phyloP scores from a whole-genome alignment of 805 yeast species.

The Saccharomyces eubayanus region DNA sequence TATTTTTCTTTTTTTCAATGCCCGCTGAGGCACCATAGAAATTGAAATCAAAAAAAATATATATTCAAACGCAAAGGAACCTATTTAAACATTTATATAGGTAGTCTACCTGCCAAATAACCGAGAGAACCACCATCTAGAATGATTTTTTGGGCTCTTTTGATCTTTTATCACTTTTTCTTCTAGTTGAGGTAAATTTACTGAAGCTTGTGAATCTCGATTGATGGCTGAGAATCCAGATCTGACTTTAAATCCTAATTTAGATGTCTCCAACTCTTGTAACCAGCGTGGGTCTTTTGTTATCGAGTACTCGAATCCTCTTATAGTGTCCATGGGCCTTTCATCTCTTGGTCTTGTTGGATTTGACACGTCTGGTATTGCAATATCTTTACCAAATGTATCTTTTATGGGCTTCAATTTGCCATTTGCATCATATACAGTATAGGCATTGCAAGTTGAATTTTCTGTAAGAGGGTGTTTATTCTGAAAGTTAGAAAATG shows the following conservation, averaged over 20 bases:
- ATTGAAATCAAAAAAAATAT: not conserved
- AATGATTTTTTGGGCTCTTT: not conserved
- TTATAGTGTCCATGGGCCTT: conserved; percentile 92
- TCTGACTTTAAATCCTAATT: conserved; percentile 81
- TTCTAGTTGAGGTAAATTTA: not conserved
- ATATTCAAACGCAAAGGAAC: not conserved
- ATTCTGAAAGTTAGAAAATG: conserved; percentile 9
- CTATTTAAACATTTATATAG: not conserved
- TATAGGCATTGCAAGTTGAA: not conserved
- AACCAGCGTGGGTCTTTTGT: conserved; percentile 66
- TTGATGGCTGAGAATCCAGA: conserved; percentile 46
- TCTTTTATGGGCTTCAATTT: conserved; percentile 35
- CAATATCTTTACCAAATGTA: conserved; percentile 76
- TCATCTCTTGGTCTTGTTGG: conserved; percentile 92
- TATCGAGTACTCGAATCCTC: conserved; percentile 88
- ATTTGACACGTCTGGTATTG: conserved; percentile 76
- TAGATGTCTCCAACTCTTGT: conserved; percentile 70
- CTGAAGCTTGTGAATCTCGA: conserved; percentile 17
- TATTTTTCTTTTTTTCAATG: not conserved
- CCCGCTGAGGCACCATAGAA: not conserved
- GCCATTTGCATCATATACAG: not conserved
- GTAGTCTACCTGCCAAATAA: not conserved
- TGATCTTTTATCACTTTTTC: not conserved
- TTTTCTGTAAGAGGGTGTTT: not conserved
- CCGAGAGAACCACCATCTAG: not conserved